Evolutionary conservation across 768 basidiomycete species (phyloP).

Genomic region (Cystobasidium onofrii): DNA sequence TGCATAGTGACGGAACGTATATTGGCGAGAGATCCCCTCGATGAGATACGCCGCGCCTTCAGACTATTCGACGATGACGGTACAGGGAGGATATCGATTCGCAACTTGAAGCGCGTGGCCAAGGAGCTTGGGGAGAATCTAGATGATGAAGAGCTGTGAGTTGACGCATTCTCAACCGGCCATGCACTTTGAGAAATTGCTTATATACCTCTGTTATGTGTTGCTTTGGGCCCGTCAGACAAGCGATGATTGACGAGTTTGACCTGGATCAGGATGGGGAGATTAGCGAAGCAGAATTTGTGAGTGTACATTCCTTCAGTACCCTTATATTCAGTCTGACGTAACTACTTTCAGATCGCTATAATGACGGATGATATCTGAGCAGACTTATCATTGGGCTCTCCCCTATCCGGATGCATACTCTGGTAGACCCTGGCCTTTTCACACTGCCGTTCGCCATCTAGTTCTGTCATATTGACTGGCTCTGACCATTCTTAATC

Average conservation of each 20-base stretch:
- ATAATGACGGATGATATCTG: conserved; percentile 37
- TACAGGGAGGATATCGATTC: conserved; percentile 84
- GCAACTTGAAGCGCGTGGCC: conserved; percentile 84
- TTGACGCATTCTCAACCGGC: too few relatives aligned
- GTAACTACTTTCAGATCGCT: conserved; percentile 25
- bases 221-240: too few relatives aligned
- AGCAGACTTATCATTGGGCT: not conserved
- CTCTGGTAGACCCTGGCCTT: not conserved
- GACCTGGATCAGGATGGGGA: conserved; percentile 97
- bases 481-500: not conserved
- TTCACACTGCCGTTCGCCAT: not conserved
- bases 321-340: not conserved
- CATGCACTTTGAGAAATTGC: too few relatives aligned
- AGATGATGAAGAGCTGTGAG: conserved; percentile 93
- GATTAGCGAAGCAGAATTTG: conserved; percentile 90
- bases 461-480: too few relatives aligned
- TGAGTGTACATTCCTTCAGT: conserved; percentile 6
- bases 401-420: not conserved
- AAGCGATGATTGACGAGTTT: conserved; percentile 99
- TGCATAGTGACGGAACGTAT: conserved; percentile 89
- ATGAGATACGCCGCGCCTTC: conserved; percentile 92
- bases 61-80: conserved; percentile 93
- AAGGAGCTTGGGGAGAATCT: conserved; percentile 92
- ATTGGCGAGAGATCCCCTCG: conserved; percentile 86
- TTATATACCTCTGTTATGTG: too few relatives aligned